A percentile compares a stretch with the other conserved stretches of the same genome.
Conservation (phyloP, 208 protist species). For the Naegleria lovaniensis region DNA sequence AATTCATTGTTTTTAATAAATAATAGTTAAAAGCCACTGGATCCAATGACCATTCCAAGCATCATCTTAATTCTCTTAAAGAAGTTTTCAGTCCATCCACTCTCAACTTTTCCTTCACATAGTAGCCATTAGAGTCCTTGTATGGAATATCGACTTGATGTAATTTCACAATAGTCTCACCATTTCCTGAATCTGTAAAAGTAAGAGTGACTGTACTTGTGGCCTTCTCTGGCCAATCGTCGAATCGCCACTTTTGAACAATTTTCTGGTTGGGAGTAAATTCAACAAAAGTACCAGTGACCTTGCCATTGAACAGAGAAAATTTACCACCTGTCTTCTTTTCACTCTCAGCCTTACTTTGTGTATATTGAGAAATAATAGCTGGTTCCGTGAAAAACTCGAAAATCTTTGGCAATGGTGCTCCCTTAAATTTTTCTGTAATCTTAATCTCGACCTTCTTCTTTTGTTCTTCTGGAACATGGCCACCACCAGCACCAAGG, state of each 20-base stretch:
- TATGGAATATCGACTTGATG: neutral
- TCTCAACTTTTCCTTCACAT: neutral
- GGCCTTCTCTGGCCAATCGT: neutral
- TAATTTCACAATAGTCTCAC: neutral
- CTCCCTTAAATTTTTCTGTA: neutral
- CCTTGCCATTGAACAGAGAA: neutral
- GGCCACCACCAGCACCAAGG: neutral
- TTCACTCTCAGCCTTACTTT: neutral
- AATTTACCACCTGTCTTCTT: neutral
- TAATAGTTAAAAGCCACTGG: neutral
- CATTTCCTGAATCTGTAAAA: neutral
- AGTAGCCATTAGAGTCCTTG: neutral
- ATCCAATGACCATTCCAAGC: neutral
- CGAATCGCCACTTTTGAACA: slow-evolving; percentile 10
- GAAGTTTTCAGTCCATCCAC: neutral
- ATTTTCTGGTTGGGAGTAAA: neutral
- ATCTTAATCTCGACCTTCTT: neutral
- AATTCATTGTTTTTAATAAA: no score
- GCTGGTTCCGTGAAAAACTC: neutral
- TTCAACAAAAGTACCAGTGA: neutral
- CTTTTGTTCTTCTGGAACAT: neutral
- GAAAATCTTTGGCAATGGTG: neutral
- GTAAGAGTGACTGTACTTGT: neutral
- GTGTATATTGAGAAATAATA: neutral
- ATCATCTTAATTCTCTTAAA: neutral